Evolutionary conservation across 2,329 filamentous ascomycete species (phyloP).

Genomic region (Phialemonium atrogriseum): DNA sequence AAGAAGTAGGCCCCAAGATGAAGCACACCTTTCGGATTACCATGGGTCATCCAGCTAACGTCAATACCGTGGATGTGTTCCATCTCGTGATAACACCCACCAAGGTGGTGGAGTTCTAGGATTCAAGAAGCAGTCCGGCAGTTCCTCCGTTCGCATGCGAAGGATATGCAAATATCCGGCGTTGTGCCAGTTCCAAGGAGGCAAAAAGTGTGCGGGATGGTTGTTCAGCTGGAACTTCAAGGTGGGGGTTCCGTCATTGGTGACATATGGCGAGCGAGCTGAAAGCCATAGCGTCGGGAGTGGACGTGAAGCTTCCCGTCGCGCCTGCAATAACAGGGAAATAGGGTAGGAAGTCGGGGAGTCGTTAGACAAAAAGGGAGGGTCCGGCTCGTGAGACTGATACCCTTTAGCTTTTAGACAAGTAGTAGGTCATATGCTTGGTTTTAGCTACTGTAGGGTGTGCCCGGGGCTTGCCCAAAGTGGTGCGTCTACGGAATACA

Average conservation of each 20-base stretch:
- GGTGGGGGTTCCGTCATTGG: constrained; percentile 11
- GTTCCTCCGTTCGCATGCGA: background rate
- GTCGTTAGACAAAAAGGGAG: background rate
- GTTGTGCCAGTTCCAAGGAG: too few relatives aligned
- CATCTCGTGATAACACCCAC: constrained; percentile 42
- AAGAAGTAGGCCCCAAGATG: too few relatives aligned
- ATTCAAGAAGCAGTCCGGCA: background rate
- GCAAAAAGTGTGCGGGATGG: too few relatives aligned
- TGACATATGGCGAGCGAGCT: constrained; percentile 7
- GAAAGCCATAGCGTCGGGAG: constrained; percentile 11
- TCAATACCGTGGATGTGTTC: constrained; percentile 76
- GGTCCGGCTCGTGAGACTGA: too few relatives aligned
- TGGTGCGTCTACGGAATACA: too few relatives aligned
- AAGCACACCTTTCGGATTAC: constrained; percentile 71
- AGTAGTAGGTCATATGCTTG: too few relatives aligned
- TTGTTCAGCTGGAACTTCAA: constrained; percentile 5
- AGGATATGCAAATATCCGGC: too few relatives aligned
- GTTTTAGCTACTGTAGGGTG: too few relatives aligned
- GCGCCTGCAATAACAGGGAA: background rate
- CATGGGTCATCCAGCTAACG: constrained; percentile 82
- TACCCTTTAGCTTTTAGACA: too few relatives aligned
- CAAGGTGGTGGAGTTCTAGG: background rate
- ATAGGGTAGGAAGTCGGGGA: background rate
- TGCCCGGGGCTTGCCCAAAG: too few relatives aligned
- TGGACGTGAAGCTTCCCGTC: constrained; percentile 1